Percentiles rank a stretch among this genome's conserved stretches.
These are phyloP conservation scores for Pyracantha coccinea DNA, from an alignment of 331 rosid genomes.

Conservation along the genomic window DNA sequence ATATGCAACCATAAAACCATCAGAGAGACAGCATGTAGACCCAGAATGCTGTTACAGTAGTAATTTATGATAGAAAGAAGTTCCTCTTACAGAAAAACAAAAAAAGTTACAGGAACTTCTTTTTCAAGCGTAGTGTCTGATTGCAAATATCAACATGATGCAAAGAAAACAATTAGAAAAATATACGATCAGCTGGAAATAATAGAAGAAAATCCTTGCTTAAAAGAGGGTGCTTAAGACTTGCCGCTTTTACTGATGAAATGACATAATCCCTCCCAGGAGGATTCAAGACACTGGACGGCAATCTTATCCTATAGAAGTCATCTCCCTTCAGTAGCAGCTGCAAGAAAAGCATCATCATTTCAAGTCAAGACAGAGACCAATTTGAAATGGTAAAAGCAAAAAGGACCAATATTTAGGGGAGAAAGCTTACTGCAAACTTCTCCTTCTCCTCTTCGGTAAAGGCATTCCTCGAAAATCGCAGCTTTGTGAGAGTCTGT, in stretches of 20 bases:
- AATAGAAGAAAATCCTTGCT: neutral
- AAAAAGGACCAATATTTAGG: neutral
- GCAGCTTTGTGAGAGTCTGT: constrained; percentile 87
- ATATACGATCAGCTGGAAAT: neutral
- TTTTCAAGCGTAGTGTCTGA: neutral
- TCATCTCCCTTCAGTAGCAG: constrained; percentile 64
- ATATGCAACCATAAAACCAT: neutral
- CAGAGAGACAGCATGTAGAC: neutral
- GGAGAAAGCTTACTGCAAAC: constrained; percentile 41
- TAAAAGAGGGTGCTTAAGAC: constrained; percentile 4
- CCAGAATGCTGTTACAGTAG: neutral
- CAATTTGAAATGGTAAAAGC: neutral
- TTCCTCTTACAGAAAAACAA: neutral
- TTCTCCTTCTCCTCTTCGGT: constrained; percentile 49
- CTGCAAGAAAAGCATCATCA: constrained; percentile 30
- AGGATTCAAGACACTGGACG: constrained; percentile 64
- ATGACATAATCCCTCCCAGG: constrained; percentile 59
- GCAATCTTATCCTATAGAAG: constrained; percentile 80
- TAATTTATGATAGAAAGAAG: neutral
- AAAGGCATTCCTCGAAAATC: constrained; percentile 68
- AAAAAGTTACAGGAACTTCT: neutral
- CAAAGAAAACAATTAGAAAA: neutral
- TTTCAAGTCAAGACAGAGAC: neutral
- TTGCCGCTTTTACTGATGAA: constrained; percentile 84
- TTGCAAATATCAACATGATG: neutral